phyloP scores from a whole-genome alignment of 2,329 filamentous ascomycete species.

The Calonectria pteridis region DNA sequence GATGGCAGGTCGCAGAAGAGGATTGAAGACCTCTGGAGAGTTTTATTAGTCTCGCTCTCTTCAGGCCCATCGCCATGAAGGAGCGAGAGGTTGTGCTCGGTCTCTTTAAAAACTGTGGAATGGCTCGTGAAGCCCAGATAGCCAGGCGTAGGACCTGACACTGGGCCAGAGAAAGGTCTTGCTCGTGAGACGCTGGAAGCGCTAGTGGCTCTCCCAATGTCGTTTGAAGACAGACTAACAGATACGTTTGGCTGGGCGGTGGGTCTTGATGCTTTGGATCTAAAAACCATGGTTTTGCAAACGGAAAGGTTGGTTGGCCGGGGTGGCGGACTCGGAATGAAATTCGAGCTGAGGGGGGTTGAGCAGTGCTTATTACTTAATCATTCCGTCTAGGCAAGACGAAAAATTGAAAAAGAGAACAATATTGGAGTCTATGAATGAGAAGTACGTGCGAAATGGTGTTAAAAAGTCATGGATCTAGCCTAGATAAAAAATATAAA shows the following conservation, averaged over 20 bases:
- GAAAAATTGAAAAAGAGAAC: neutral
- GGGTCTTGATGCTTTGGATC: neutral
- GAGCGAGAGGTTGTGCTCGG: constrained; percentile 7
- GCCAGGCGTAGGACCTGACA: neutral
- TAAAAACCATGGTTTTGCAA: neutral
- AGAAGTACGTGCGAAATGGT: neutral
- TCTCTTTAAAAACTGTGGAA: constrained; percentile 17
- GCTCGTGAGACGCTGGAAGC: neutral
- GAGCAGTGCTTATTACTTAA: neutral
- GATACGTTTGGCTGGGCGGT: neutral
- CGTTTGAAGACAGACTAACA: neutral
- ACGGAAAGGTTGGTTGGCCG: neutral
- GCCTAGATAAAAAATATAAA: neutral
- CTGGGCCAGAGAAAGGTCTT: neutral
- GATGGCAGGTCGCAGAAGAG: constrained; percentile 13
- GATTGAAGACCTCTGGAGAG: neutral
- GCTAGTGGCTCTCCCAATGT: too few species aligned
- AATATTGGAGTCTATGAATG: neutral
- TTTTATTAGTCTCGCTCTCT: neutral
- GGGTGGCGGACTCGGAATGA: neutral
- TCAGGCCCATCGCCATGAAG: neutral
- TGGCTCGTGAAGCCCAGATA: constrained; percentile 34
- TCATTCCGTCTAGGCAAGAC: neutral
- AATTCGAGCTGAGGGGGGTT: neutral
- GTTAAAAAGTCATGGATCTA: neutral